Evolutionary conservation across 305 asterid genomes (phyloP).

Genomic region (Petunia hybrid): DNA sequence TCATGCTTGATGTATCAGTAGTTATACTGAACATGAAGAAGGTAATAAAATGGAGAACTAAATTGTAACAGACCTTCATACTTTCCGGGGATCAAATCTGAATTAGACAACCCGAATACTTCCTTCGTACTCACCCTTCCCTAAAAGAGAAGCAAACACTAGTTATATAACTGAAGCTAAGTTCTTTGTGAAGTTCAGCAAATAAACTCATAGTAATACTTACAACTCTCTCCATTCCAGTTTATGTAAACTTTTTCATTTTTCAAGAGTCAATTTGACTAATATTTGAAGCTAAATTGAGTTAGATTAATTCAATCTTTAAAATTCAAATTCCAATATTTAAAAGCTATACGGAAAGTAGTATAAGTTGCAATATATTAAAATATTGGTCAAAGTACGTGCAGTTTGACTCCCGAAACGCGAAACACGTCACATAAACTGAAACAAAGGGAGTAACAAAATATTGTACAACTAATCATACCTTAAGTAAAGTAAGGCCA

Average conservation of each 20-base stretch:
- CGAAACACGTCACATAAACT: not conserved
- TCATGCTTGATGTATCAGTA: not conserved
- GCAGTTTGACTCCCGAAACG: too few species aligned
- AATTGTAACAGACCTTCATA: constrained; percentile 76
- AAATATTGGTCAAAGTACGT: too few species aligned
- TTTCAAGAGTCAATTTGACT: too few species aligned
- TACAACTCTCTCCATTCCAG: not conserved
- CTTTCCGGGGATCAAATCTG: constrained; percentile 93
- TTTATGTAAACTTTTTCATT: too few species aligned
- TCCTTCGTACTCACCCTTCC: constrained; percentile 94
- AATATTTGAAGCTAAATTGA: too few species aligned
- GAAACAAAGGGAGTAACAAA: not conserved
- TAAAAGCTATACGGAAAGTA: too few species aligned
- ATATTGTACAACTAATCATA: constrained; percentile 21
- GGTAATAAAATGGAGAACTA: not conserved
- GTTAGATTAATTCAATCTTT: too few species aligned
- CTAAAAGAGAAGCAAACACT: constrained; percentile 48
- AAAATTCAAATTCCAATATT: too few species aligned
- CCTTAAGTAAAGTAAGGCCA: constrained; percentile 85
- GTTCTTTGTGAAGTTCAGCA: not conserved
- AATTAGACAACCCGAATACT: constrained; percentile 74
- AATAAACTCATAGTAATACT: not conserved
- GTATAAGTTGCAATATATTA: too few species aligned
- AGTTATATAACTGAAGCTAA: not conserved
- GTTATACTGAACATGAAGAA: not conserved